Conservation (phyloP, 768 basidiomycete genomes). For the Amanita fuliginea region DNA sequence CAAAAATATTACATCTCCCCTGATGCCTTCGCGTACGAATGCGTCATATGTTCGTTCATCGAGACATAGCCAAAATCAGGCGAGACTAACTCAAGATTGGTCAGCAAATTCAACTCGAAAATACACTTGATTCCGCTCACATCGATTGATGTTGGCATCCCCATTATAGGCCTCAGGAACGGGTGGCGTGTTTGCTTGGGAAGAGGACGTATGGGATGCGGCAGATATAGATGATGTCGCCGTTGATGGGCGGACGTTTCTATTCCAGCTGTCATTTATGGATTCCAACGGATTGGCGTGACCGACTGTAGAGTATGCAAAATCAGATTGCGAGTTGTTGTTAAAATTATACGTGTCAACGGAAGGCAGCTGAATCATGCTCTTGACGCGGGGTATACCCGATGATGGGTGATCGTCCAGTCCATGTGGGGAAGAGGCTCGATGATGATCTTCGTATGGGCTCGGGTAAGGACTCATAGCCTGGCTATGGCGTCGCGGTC, state of each 20-base stretch:
- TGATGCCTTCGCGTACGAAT: constrained; percentile 48
- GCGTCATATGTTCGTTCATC: constrained; percentile 68
- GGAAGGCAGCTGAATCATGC: constrained; percentile 74
- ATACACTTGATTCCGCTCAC: constrained; percentile 38
- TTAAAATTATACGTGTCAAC: constrained; percentile 60
- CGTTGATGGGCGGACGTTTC: constrained; percentile 61
- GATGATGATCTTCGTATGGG: constrained; percentile 63
- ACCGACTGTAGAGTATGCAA: constrained; percentile 61
- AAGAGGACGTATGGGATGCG: constrained; percentile 66
- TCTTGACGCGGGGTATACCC: constrained; percentile 62
- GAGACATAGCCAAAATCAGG: constrained; percentile 79
- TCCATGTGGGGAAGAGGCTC: constrained; percentile 64
- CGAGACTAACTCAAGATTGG: constrained; percentile 49
- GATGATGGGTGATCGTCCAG: constrained; percentile 37
- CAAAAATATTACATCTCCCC: constrained; percentile 32
- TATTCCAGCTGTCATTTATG: constrained; percentile 38
- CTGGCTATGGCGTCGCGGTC: constrained; percentile 72
- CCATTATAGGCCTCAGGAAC: constrained; percentile 55
- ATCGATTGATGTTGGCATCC: constrained; percentile 73
- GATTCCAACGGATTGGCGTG: constrained; percentile 31
- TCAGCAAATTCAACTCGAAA: constrained; percentile 20
- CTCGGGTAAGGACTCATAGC: constrained; percentile 83
- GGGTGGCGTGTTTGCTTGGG: constrained; percentile 76
- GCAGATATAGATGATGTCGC: constrained; percentile 69
- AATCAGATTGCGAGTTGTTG: constrained; percentile 59